Conservation (phyloP, 495 filamentous ascomycete genomes). For the Aspergillus taichungensis region DNA sequence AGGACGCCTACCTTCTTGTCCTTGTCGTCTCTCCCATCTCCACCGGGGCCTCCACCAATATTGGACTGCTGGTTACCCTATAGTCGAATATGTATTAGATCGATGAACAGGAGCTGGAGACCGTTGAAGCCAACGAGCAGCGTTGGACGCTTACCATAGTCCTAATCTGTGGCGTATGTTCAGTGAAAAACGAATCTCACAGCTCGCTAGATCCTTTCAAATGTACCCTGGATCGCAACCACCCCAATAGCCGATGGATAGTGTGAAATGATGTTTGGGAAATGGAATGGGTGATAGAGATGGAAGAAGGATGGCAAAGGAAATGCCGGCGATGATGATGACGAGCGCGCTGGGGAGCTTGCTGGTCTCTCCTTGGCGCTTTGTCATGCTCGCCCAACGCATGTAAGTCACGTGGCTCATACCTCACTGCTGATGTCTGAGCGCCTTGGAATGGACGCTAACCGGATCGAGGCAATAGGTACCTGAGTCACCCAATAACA, state of each 20-base stretch:
- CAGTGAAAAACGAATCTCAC: too few species aligned
- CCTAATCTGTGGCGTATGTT: conserved; percentile 3
- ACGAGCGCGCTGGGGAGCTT: neutral
- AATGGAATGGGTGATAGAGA: too few species aligned
- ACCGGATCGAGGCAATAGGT: too few species aligned
- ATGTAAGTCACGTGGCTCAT: conserved; percentile 1
- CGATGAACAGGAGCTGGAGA: conserved; percentile 1
- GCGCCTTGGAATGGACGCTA: neutral
- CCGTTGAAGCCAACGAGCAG: conserved; percentile 3
- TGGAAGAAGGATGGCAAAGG: too few species aligned
- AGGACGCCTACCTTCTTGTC: conserved; percentile 72
- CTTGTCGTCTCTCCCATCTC: conserved; percentile 77
- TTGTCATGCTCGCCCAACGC: neutral
- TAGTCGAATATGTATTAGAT: conserved; percentile 18
- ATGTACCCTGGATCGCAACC: too few species aligned
- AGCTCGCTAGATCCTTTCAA: too few species aligned
- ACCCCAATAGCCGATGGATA: too few species aligned
- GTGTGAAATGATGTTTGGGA: too few species aligned
- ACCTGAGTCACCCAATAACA: too few species aligned
- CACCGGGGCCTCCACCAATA: conserved; percentile 61
- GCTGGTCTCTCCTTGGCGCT: conserved; percentile 3
- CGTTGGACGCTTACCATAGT: conserved; percentile 27
- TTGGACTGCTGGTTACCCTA: conserved; percentile 76
- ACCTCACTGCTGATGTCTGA: neutral
- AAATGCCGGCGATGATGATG: conserved; percentile 5